These are phyloP conservation scores for Alternaria novae-zelandiae DNA, from an alignment of 2,329 filamentous ascomycete species.

Conservation along the genomic window DNA sequence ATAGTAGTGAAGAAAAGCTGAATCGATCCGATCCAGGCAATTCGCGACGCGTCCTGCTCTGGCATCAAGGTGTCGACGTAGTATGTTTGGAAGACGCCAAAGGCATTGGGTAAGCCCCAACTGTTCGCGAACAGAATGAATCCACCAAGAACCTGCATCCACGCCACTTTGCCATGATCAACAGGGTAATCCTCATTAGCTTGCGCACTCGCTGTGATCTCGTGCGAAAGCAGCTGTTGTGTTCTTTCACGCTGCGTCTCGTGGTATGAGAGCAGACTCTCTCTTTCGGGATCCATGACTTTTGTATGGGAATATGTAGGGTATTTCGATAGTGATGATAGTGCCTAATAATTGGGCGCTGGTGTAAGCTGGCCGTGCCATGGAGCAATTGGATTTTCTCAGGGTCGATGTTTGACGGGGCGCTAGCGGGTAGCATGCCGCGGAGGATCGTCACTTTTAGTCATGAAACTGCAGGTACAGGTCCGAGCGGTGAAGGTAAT, in stretches of 20 bases:
- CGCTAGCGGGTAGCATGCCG: constrained; percentile 3
- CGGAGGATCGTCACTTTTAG: constrained; percentile 5
- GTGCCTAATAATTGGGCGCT: not conserved
- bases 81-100: constrained; percentile 44
- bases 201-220: constrained; percentile 14
- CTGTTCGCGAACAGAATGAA: constrained; percentile 53
- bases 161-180: constrained; percentile 46
- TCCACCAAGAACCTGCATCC: constrained; percentile 52
- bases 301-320: not conserved
- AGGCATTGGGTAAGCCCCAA: constrained; percentile 41
- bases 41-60: constrained; percentile 23
- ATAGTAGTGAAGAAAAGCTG: constrained; percentile 46
- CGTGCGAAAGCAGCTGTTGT: constrained; percentile 11
- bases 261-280: constrained; percentile 13
- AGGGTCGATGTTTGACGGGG: not conserved
- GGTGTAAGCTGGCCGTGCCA: not conserved
- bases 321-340: not conserved
- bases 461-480: constrained; percentile 10
- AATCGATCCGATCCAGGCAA: constrained; percentile 47
- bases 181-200: constrained; percentile 19
- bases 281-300: constrained; percentile 10
- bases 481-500: constrained; percentile 4
- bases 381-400: constrained; percentile 1
- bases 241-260: constrained; percentile 7
- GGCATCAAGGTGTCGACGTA: constrained; percentile 29